Conservation (phyloP, 2,329 filamentous ascomycete genomes). For the Colletotrichum sp. region DNA sequence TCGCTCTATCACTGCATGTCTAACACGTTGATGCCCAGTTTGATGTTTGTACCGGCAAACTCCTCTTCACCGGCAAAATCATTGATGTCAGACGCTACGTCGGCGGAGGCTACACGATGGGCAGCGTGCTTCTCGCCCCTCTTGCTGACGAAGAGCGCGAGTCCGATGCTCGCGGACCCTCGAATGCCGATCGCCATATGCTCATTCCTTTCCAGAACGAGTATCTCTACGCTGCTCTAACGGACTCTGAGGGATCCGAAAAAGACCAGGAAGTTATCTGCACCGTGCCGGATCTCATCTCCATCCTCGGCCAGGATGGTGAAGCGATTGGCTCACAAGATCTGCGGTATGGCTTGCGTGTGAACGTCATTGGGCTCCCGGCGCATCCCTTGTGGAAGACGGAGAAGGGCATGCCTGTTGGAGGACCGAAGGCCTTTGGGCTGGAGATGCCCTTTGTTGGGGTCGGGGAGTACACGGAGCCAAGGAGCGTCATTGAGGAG, state of each 20-base stretch:
- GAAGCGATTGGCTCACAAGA: slow-evolving; percentile 56
- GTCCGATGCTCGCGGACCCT: slow-evolving; percentile 13
- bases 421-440: slow-evolving; percentile 38
- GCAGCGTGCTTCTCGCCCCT: slow-evolving; percentile 38
- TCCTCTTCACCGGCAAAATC: slow-evolving; percentile 45
- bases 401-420: slow-evolving; percentile 35
- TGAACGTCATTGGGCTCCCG: slow-evolving; percentile 54
- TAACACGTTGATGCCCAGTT: slow-evolving; percentile 8
- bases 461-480: neutral
- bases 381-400: slow-evolving; percentile 56
- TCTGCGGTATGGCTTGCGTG: slow-evolving; percentile 54
- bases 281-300: slow-evolving; percentile 41
- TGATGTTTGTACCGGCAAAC: slow-evolving; percentile 32
- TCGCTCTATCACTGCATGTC: no score
- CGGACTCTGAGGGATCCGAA: slow-evolving; percentile 33
- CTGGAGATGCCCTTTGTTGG: slow-evolving; percentile 28
- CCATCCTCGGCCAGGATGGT: slow-evolving; percentile 45
- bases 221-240: slow-evolving; percentile 40
- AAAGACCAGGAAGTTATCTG: slow-evolving; percentile 34
- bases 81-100: slow-evolving; percentile 42
- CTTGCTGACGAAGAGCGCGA: slow-evolving; percentile 30
- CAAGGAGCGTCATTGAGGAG: neutral
- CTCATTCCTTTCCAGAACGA: slow-evolving; percentile 48
- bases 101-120: slow-evolving; percentile 45
- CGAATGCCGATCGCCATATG: slow-evolving; percentile 31